These are phyloP conservation scores for Chaetomium globosum DNA, from an alignment of 2,329 filamentous ascomycete genomes.

Conservation along the genomic window DNA sequence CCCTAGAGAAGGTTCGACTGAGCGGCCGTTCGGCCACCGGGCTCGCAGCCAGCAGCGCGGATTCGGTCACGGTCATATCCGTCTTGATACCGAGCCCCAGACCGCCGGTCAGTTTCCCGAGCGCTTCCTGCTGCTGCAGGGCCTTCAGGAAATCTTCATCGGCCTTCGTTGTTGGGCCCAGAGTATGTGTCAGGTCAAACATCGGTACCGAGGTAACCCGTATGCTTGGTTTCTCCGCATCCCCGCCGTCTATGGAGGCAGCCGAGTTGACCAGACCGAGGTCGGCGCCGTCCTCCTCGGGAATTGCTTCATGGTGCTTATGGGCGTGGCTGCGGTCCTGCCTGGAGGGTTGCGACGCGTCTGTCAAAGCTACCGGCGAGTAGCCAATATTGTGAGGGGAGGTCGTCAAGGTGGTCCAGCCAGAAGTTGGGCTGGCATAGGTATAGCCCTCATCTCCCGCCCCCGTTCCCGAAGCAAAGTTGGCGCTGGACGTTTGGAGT, in stretches of 20 bases:
- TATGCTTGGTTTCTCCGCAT: conserved; percentile 29
- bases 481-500: conserved; percentile 41
- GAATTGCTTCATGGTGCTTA: conserved; percentile 39
- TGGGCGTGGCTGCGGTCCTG: conserved; percentile 29
- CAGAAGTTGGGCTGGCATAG: conserved; percentile 25
- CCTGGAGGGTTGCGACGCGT: conserved; percentile 15
- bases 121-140: conserved; percentile 57
- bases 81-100: conserved; percentile 58
- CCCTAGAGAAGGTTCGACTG: conserved; percentile 48
- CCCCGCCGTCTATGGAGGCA: conserved; percentile 47
- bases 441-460: conserved; percentile 35
- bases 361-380: conserved; percentile 28
- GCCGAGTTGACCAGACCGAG: conserved; percentile 49
- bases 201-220: conserved; percentile 40
- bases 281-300: conserved; percentile 47
- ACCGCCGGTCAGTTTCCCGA: conserved; percentile 60
- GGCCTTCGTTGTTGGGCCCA: conserved; percentile 51
- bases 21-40: conserved; percentile 43
- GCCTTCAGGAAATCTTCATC: conserved; percentile 50
- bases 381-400: conserved; percentile 30
- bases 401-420: conserved; percentile 31
- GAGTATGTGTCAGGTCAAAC: conserved; percentile 52
- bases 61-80: conserved; percentile 51
- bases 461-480: conserved; percentile 14
- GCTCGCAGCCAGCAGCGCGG: conserved; percentile 51